Base-by-base conservation (phyloP, 495 filamentous ascomycete species). In the Eremomyces bilateralis region DNA sequence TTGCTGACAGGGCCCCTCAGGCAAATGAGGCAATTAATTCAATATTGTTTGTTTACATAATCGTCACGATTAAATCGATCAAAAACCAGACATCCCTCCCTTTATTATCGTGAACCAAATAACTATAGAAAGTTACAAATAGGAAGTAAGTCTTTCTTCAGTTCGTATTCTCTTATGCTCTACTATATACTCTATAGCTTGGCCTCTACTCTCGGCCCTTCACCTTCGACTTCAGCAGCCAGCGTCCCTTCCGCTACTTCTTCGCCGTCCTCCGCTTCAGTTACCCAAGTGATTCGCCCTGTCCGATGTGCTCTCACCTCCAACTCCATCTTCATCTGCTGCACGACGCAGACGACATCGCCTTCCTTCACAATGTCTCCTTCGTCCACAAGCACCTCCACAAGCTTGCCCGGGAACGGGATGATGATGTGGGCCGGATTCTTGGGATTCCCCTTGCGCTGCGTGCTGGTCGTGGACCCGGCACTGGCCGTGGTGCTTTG, bases 291-390 rank as follows among this genome's bases (percentile, higher is more conserved):
- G 2, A 69, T 59, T 10, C 40, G 49, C 4, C 69, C 68, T 13
- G 53, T 53, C 25, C 53, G 57, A 4, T 52, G 56, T 35, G 58
- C 59, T 19, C 69, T 45, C 4, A 74, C 57, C 47, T 73, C 69
- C 11, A 73, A 47, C 47, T 74, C 67, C 69, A 73, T 73, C 52
- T 74, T 73, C 67, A 74, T 74, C 51, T 74, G 69, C 45, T 67
- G 62, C 17, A 74, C 58, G 17, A 73, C 65, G 20, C 64, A 67
- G n/a, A 74, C 50, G 0, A 66, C 61, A 41, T 72, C 63, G 18
- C 64, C 59, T 31, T 62, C 51, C 5, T 47, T 55, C 0, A 74
- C 49, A 19, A 48, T 35, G 37, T 74, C 65, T 0, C 68, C 68
- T 12, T 61, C 56, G 3, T 59, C 49, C 1, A 74, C 64, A 4